Conservation (phyloP, 2,329 filamentous ascomycete genomes). For the Berkeleyomyces rouxiae region DNA sequence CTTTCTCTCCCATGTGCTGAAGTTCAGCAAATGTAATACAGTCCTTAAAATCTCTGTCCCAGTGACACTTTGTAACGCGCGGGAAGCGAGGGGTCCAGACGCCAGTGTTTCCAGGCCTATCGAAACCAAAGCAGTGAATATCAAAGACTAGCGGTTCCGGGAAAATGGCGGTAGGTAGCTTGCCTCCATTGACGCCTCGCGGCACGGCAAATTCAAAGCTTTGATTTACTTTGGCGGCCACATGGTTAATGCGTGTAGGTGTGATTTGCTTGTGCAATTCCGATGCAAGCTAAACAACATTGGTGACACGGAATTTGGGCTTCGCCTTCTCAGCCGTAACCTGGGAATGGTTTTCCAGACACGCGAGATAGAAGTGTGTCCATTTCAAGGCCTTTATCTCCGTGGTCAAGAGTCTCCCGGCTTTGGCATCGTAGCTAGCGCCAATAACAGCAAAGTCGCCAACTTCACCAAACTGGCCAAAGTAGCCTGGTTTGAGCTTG, state of each 20-base stretch:
- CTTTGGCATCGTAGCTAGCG: slow-evolving; percentile 49
- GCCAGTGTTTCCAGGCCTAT: slow-evolving; percentile 48
- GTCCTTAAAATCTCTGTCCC: slow-evolving; percentile 54
- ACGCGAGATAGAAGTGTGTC: slow-evolving; percentile 71
- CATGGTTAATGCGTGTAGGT: slow-evolving; percentile 27
- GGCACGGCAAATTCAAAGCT: slow-evolving; percentile 31
- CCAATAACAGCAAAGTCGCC: slow-evolving; percentile 71
- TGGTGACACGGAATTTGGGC: slow-evolving; percentile 51
- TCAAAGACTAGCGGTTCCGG: slow-evolving; percentile 60
- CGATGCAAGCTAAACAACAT: slow-evolving; percentile 39
- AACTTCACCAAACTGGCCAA: slow-evolving; percentile 60
- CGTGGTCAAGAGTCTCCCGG: slow-evolving; percentile 39
- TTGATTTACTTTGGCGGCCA: slow-evolving; percentile 23
- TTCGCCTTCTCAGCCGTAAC: slow-evolving; percentile 32
- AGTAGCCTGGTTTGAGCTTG: slow-evolving; percentile 78
- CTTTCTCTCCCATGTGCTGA: slow-evolving; percentile 45
- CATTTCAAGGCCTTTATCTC: slow-evolving; percentile 37
- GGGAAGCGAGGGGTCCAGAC: slow-evolving; percentile 69
- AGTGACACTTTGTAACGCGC: slow-evolving; percentile 57
- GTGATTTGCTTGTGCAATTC: slow-evolving; percentile 35
- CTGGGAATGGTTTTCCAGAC: slow-evolving; percentile 49
- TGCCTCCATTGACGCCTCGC: slow-evolving; percentile 25
- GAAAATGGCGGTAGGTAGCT: slow-evolving; percentile 40
- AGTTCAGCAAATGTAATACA: slow-evolving; percentile 53
- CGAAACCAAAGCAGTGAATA: slow-evolving; percentile 63